These are phyloP conservation scores for Bremia lactucae DNA, from an alignment of 352 stramenopile genomes.

Conservation along the genomic window DNA sequence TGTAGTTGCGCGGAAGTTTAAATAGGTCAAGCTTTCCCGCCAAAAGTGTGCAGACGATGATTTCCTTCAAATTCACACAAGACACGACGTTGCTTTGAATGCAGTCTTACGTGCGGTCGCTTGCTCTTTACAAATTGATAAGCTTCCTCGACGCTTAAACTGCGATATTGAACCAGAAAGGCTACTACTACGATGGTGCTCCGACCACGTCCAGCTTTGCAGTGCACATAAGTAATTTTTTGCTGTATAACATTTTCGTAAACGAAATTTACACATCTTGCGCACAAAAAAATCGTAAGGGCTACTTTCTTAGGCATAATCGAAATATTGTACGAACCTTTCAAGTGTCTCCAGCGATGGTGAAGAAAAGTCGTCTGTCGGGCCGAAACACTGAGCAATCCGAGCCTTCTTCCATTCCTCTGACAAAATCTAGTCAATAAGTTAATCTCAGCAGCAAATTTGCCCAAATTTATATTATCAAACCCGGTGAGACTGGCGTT, in stretches of 20 bases:
- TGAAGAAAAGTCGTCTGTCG: conserved; percentile 55
- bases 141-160: conserved; percentile 43
- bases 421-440: conserved; percentile 6
- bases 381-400: conserved; percentile 51
- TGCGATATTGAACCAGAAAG: conserved; percentile 53
- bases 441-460: not conserved
- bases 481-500: conserved; percentile 51
- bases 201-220: conserved; percentile 65
- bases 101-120: conserved; percentile 52
- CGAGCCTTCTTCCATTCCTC: conserved; percentile 39
- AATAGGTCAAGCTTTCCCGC: too few species aligned
- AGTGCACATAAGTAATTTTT: conserved; percentile 71
- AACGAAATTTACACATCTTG: conserved; percentile 54
- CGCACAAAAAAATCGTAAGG: not conserved
- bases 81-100: conserved; percentile 45
- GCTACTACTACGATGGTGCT: conserved; percentile 66
- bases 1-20: not conserved
- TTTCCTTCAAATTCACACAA: conserved; percentile 29
- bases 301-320: not conserved
- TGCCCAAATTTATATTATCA: not conserved
- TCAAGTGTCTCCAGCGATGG: conserved; percentile 54
- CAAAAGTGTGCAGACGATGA: conserved; percentile 2
- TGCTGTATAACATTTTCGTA: conserved; percentile 38
- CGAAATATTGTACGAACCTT: conserved; percentile 10
- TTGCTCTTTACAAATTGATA: conserved; percentile 42